Percentiles rank a stretch among this genome's conserved stretches.
These are phyloP conservation scores for Laetiporus sulphureus DNA, from an alignment of 1,284 basidiomycete species.

Conservation along the genomic window DNA sequence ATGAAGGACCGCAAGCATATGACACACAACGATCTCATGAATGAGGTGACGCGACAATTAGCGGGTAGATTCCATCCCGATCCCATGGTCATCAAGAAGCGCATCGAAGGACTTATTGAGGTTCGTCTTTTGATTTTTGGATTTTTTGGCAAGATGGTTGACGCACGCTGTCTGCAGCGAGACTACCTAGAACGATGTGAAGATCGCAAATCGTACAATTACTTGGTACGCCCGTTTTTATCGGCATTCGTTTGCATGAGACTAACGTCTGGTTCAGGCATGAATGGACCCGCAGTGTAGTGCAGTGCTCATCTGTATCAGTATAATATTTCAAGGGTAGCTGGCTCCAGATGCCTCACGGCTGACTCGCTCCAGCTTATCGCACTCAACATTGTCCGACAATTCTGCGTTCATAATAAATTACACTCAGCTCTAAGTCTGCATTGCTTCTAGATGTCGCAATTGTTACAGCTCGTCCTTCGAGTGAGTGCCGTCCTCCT, in stretches of 20 bases:
- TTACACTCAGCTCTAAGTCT: too few relatives aligned
- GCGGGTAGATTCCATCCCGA: slow-evolving; percentile 82
- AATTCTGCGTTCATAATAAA: too few relatives aligned
- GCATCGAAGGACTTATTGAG: slow-evolving; percentile 93
- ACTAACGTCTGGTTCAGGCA: too few relatives aligned
- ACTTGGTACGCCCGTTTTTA: slow-evolving; percentile 48
- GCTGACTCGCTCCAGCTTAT: too few relatives aligned
- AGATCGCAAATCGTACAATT: slow-evolving; percentile 79
- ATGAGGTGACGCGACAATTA: slow-evolving; percentile 88
- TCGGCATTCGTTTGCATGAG: too few relatives aligned
- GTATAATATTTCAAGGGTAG: too few relatives aligned
- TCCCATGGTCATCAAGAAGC: slow-evolving; percentile 85
- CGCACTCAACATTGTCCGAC: too few relatives aligned
- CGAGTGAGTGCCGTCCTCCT: slow-evolving; percentile 10
- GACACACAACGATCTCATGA: slow-evolving; percentile 84
- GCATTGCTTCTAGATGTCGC: too few relatives aligned
- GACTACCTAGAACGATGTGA: slow-evolving; percentile 78
- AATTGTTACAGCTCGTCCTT: slow-evolving; percentile 16
- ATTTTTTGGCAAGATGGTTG: not conserved
- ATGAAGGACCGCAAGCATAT: slow-evolving; percentile 97
- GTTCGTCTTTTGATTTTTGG: slow-evolving; percentile 34
- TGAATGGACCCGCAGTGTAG: too few relatives aligned
- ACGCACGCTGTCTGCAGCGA: slow-evolving; percentile 37
- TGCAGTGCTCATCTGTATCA: too few relatives aligned
- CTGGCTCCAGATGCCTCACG: too few relatives aligned